phyloP scores from a whole-genome alignment of 495 filamentous ascomycete genomes.

The Podospora conica region DNA sequence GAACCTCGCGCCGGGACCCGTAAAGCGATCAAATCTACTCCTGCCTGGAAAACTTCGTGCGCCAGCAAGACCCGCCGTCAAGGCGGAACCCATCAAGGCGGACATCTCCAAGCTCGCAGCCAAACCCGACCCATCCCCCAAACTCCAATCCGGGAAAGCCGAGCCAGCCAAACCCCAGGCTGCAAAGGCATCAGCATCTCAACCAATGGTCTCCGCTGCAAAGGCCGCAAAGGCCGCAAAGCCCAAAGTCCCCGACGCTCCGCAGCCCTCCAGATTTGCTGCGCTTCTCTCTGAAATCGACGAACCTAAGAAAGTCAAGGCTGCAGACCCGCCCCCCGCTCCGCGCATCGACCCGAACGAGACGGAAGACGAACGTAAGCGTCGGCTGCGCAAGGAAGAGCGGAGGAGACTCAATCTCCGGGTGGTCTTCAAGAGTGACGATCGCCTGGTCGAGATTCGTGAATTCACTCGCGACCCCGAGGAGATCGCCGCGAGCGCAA shows the following conservation, averaged over 20 bases:
- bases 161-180: background rate
- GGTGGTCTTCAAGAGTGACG: conserved; percentile 61
- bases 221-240: conserved; percentile 15
- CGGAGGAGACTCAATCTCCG: conserved; percentile 62
- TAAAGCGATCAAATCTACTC: conserved; percentile 20
- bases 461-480: conserved; percentile 75
- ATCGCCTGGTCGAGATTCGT: conserved; percentile 63
- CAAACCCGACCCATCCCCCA: conserved; percentile 3
- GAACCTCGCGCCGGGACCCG: conserved; percentile 1
- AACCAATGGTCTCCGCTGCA: conserved; percentile 1
- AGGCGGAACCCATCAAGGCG: conserved; percentile 20
- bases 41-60: conserved; percentile 35
- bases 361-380: conserved; percentile 66
- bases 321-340: conserved; percentile 35
- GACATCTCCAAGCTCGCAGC: conserved; percentile 6
- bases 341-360: conserved; percentile 53
- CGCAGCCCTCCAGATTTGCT: conserved; percentile 33
- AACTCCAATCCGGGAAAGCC: conserved; percentile 11
- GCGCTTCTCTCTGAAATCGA: conserved; percentile 57
- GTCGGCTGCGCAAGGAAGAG: conserved; percentile 71
- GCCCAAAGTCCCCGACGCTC: conserved; percentile 14
- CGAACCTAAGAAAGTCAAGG: conserved; percentile 50
- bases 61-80: conserved; percentile 26
- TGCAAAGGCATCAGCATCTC: background rate
- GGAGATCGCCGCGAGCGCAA: conserved; percentile 63